These are phyloP conservation scores for Komagataella ulmi DNA, from an alignment of 805 yeast species.

Conservation along the genomic window DNA sequence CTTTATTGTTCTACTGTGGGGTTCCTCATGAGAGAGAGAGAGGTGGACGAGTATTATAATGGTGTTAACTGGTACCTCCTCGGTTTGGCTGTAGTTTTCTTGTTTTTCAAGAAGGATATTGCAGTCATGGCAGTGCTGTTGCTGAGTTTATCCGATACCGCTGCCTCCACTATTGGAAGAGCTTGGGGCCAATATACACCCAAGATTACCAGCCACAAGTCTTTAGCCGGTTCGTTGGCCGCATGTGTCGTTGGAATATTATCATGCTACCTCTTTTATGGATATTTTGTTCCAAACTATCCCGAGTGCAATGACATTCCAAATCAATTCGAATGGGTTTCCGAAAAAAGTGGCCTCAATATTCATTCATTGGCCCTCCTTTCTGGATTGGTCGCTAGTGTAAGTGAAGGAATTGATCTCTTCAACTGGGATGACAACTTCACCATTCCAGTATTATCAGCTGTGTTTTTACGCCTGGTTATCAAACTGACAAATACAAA, in stretches of 20 bases:
- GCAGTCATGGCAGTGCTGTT: slow-evolving; percentile 62
- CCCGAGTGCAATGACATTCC: slow-evolving; percentile 33
- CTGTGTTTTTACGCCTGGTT: slow-evolving; percentile 32
- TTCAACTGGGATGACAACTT: slow-evolving; percentile 81
- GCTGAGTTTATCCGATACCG: slow-evolving; percentile 94
- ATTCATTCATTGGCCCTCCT: slow-evolving; percentile 40
- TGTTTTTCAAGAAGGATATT: slow-evolving; percentile 68
- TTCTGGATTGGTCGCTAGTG: slow-evolving; percentile 73
- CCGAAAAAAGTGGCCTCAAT: slow-evolving; percentile 42
- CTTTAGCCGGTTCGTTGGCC: slow-evolving; percentile 83
- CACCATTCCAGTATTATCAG: slow-evolving; percentile 84
- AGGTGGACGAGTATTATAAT: slow-evolving; percentile 49
- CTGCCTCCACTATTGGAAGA: slow-evolving; percentile 91
- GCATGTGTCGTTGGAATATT: slow-evolving; percentile 65
- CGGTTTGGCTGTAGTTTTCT: slow-evolving; percentile 64
- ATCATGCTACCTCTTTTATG: slow-evolving; percentile 59
- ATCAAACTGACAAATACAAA: neutral
- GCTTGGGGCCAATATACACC: slow-evolving; percentile 77
- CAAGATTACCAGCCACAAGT: slow-evolving; percentile 57
- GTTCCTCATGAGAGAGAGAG: slow-evolving; percentile 74
- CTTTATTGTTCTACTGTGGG: slow-evolving; percentile 59
- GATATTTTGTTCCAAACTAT: slow-evolving; percentile 53
- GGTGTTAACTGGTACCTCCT: slow-evolving; percentile 83
- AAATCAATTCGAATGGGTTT: slow-evolving; percentile 53
- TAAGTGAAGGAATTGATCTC: slow-evolving; percentile 74